Percentiles rank a stretch among this genome's conserved stretches.
Conservation (phyloP, 2,329 filamentous ascomycete species). For the Stachybotrys echinatus region DNA sequence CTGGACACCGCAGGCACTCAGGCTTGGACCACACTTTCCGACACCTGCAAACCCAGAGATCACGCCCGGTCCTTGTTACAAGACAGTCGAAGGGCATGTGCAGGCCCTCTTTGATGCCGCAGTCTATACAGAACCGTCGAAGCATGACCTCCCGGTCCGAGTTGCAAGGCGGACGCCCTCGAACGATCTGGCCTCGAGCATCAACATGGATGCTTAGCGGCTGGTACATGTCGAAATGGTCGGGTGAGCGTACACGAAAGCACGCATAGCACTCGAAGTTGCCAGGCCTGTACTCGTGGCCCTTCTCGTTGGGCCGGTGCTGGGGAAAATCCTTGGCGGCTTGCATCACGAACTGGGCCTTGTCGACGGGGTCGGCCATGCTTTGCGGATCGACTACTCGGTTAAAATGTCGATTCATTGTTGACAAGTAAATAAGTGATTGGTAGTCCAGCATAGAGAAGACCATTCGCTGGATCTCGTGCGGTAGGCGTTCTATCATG, state of each 20-base stretch:
- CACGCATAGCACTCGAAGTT: conserved; percentile 38
- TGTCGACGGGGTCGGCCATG: conserved; percentile 29
- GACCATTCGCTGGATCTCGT: conserved; percentile 25
- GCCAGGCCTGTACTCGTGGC: conserved; percentile 29
- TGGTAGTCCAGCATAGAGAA: conserved; percentile 32
- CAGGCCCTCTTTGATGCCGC: conserved; percentile 30
- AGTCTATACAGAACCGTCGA: conserved; percentile 36
- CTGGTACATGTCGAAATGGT: conserved; percentile 32
- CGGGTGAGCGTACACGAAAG: conserved; percentile 32
- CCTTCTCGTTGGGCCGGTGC: conserved; percentile 31
- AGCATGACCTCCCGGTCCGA: conserved; percentile 24
- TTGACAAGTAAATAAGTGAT: conserved; percentile 33
- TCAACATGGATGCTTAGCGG: conserved; percentile 26
- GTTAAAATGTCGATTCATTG: conserved; percentile 28
- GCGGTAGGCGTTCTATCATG: conserved; percentile 26
- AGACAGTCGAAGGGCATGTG: conserved; percentile 31
- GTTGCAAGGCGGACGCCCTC: conserved; percentile 18
- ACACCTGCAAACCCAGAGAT: conserved; percentile 35
- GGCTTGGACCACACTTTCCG: conserved; percentile 30
- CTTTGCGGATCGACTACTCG: conserved; percentile 23
- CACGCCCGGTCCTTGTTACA: conserved; percentile 28
- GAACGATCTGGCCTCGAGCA: conserved; percentile 20
- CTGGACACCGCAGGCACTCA: conserved; percentile 24
- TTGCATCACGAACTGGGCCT: conserved; percentile 33
- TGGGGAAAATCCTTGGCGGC: conserved; percentile 34